These are phyloP conservation scores for Tolypocladium pustulatum DNA, from an alignment of 2,329 filamentous ascomycete species.

Conservation along the genomic window DNA sequence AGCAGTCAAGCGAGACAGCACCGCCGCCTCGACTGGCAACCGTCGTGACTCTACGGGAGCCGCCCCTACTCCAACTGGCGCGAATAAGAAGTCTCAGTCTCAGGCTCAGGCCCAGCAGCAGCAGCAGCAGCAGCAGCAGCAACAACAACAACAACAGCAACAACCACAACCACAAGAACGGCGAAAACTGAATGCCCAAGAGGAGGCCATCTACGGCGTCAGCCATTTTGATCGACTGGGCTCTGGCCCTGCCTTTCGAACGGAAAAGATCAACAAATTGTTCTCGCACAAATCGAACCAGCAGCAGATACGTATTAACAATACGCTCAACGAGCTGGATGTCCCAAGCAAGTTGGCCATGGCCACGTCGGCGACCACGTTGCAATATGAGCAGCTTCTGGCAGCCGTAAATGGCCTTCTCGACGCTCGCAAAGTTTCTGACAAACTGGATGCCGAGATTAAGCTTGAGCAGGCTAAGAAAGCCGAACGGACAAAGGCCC, in stretches of 20 bases:
- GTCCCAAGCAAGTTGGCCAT: conserved; percentile 61
- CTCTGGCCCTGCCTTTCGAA: conserved; percentile 81
- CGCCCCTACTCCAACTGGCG: conserved; percentile 23
- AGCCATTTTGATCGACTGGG: conserved; percentile 75
- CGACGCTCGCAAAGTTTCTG: conserved; percentile 62
- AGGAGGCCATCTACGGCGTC: conserved; percentile 75
- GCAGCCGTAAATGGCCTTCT: conserved; percentile 57
- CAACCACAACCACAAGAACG: conserved; percentile 39
- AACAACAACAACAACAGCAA: conserved; percentile 11
- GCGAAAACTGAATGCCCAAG: conserved; percentile 61
- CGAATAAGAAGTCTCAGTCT: conserved; percentile 36
- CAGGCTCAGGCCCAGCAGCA: neutral
- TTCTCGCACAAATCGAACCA: conserved; percentile 67
- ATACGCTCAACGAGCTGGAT: conserved; percentile 61
- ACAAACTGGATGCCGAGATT: conserved; percentile 67
- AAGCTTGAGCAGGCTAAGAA: conserved; percentile 48
- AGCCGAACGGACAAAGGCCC: conserved; percentile 35
- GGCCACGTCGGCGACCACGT: conserved; percentile 62
- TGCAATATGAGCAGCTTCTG: conserved; percentile 61
- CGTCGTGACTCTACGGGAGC: conserved; percentile 22
- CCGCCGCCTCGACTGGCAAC: conserved; percentile 31
- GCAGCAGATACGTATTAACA: conserved; percentile 65
- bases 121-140: conserved; percentile 25
- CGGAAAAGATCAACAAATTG: conserved; percentile 69
- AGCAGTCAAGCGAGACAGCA: conserved; percentile 39